Percentiles rank a stretch among this genome's conserved stretches.
Conservation (phyloP, 129 eudicot species). For the Chrysanthemum seticuspe region DNA sequence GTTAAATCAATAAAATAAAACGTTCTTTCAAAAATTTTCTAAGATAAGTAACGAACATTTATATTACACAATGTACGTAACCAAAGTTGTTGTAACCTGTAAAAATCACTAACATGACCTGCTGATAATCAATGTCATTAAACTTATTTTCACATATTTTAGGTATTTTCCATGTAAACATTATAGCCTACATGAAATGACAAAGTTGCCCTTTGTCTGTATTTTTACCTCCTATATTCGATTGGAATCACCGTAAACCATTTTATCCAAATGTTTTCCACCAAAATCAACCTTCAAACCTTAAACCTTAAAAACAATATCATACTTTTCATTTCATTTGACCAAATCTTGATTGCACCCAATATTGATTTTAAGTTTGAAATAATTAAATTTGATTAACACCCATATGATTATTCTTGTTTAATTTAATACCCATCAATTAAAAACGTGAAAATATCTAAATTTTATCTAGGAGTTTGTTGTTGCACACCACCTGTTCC, state of each 20-base stretch:
- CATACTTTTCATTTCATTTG: not conserved
- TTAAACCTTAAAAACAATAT: slow-evolving; percentile 17
- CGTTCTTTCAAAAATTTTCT: too few relatives aligned
- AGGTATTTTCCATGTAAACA: too few relatives aligned
- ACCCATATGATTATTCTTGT: slow-evolving; percentile 11
- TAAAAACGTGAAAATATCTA: not conserved
- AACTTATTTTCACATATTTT: too few relatives aligned
- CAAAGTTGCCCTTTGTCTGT: too few relatives aligned
- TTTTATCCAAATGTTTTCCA: slow-evolving; percentile 6
- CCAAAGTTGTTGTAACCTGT: too few relatives aligned
- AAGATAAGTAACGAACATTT: too few relatives aligned
- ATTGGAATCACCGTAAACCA: not conserved
- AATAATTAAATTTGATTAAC: not conserved
- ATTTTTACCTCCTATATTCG: too few relatives aligned
- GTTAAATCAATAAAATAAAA: too few relatives aligned
- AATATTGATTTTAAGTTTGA: not conserved
- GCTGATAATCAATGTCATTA: too few relatives aligned
- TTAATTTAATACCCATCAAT: not conserved
- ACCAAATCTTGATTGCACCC: slow-evolving; percentile 8
- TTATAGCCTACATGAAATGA: too few relatives aligned
- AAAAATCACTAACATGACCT: too few relatives aligned
- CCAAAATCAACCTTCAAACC: not conserved
- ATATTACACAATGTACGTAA: too few relatives aligned
- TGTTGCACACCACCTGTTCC: slow-evolving; percentile 21
- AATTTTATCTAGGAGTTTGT: slow-evolving; percentile 9